Base-by-base conservation (phyloP, 306 rosid genomes). In the Senna tora region DNA sequence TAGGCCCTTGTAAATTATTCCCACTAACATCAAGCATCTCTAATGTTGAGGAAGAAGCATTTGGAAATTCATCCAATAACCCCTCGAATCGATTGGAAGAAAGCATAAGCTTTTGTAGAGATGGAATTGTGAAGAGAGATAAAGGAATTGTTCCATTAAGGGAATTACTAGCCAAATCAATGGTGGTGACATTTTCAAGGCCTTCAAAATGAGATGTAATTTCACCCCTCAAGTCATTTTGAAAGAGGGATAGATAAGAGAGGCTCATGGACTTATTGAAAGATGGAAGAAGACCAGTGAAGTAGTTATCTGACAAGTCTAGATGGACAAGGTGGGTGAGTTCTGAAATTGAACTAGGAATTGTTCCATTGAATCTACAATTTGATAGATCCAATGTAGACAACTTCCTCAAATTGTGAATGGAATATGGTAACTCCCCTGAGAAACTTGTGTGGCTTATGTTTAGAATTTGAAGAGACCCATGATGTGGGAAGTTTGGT, bases 1-100 rank as follows among this genome's bases (percentile, higher is more conserved):
- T 46, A 2, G 61, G 69, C 3, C 97, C 90, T 65, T 69, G 71
- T 17, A 88, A 65, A 0, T 65, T 77, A 56, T 90, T 90, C 59
- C 43, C 25, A 5, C 69, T n/a, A 32, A 91, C 71, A 75, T 80
- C 90, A 41, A 88, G 52, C 22, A 66, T 61, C 32, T 83, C 47
- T 4, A 79, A 5, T 0, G 19, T 0, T 8, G 58, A 38, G 4
- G 71, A 36, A 46, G 64, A 51, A 21, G 61, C 9, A 6, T 2
- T 63, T 0, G 16, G 12, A 38, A 79, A 57, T 13, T 81, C 83
- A 51, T 10, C 53, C 3, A 81, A 43, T 13, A 8, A 4, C 5
- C 87, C 85, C 45, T 39, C 30, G 19, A 87, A 46, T 13, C 36
- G 38, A 30, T 81, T 84, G 59, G 15, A 9, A 0, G 75, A 17